phyloP scores from a whole-genome alignment of 208 protist genomes.

The Acanthamoeba sp. region DNA sequence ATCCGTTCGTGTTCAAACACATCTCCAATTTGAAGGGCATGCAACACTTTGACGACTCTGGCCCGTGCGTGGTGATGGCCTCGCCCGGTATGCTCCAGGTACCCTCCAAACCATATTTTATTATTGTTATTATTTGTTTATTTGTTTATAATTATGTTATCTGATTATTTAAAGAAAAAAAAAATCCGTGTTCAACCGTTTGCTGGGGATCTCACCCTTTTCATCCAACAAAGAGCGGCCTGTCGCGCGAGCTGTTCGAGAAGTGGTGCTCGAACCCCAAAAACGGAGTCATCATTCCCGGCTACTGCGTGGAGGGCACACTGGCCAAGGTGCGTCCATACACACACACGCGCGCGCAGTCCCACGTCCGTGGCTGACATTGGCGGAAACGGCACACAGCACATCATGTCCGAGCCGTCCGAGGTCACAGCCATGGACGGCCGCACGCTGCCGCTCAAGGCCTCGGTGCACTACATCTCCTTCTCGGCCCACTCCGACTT shows the following conservation, averaged over 20 bases:
- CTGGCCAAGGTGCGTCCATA: conserved; percentile 92
- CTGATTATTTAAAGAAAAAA: too few relatives aligned
- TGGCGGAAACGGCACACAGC: conserved; percentile 63
- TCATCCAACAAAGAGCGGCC: conserved; percentile 95
- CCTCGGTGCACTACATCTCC: conserved; percentile 96
- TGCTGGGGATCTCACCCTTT: background rate
- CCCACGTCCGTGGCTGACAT: background rate
- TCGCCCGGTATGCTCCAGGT: conserved; percentile 79
- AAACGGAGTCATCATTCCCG: conserved; percentile 98
- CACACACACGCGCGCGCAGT: background rate
- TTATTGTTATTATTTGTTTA: too few relatives aligned
- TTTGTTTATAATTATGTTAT: too few relatives aligned
- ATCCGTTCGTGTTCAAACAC: conserved; percentile 98
- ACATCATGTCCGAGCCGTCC: conserved; percentile 92
- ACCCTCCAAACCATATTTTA: too few relatives aligned
- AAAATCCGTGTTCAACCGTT: too few relatives aligned
- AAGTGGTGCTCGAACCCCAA: conserved; percentile 96
- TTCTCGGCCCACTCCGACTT: conserved; percentile 99
- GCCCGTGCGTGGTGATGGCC: conserved; percentile 88
- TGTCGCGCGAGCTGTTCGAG: conserved; percentile 98
- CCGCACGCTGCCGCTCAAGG: conserved; percentile 93
- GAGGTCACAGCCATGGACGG: conserved; percentile 89
- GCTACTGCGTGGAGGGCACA: conserved; percentile 98
- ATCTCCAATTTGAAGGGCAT: conserved; percentile 95
- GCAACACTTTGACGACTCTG: conserved; percentile 93